phyloP scores from a whole-genome alignment of 139 green algal genomes.

The Auxenochlorella pyrenoidosa region DNA sequence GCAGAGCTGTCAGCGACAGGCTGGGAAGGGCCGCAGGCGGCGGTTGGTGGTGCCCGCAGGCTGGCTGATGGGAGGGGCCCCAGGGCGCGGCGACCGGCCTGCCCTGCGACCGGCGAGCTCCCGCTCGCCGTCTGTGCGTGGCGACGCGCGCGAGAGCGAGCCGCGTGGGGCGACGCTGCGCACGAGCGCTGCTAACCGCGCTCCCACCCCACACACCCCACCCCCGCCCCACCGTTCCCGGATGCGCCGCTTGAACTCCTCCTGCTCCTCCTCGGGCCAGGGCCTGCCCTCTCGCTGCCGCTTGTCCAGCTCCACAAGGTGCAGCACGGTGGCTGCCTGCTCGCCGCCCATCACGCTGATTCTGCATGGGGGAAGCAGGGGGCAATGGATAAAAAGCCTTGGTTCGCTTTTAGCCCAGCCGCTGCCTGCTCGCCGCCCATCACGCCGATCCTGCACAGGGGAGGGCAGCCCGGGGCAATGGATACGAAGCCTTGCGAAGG shows the following conservation, averaged over 20 bases:
- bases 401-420: too few species aligned
- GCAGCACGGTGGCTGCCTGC: slow-evolving; percentile 85
- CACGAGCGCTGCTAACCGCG: too few species aligned
- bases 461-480: not conserved
- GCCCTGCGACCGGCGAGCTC: too few species aligned
- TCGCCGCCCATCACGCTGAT: slow-evolving; percentile 95
- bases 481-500: too few species aligned
- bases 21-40: too few species aligned
- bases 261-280: slow-evolving; percentile 79
- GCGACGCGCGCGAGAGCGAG: too few species aligned
- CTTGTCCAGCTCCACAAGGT: slow-evolving; percentile 88
- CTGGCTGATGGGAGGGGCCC: too few species aligned
- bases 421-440: slow-evolving; percentile 94
- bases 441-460: slow-evolving; percentile 77
- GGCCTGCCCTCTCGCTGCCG: slow-evolving; percentile 54
- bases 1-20: not conserved
- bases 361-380: slow-evolving; percentile 32
- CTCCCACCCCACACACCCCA: not conserved
- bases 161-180: too few species aligned
- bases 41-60: too few species aligned
- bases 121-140: too few species aligned
- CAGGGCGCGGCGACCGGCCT: too few species aligned
- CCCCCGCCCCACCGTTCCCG: slow-evolving; percentile 26
- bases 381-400: too few species aligned
- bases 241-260: slow-evolving; percentile 78